A percentile compares a stretch with the other conserved stretches of the same genome.
These are phyloP conservation scores for Epichloe scottii DNA, from an alignment of 2,329 filamentous ascomycete genomes.

Conservation along the genomic window DNA sequence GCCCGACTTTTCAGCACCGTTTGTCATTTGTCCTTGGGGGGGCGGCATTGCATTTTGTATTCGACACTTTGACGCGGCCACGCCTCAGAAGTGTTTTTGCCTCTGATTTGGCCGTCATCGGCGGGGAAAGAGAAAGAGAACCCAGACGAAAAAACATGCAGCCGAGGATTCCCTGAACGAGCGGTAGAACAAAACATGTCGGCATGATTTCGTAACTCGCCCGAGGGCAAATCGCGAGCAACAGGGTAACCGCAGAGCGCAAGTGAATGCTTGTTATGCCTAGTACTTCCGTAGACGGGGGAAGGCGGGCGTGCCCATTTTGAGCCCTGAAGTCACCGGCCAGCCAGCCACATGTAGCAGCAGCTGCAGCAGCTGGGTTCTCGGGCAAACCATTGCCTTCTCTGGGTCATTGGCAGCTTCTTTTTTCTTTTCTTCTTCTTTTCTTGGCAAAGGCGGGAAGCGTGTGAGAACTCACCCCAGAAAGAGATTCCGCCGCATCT, in stretches of 20 bases:
- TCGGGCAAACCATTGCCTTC: not conserved
- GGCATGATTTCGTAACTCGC: too few species aligned
- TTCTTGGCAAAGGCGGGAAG: not conserved
- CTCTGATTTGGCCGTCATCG: too few species aligned
- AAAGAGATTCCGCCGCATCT: not conserved
- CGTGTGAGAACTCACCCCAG: not conserved
- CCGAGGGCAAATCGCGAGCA: too few species aligned
- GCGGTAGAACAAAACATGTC: too few species aligned
- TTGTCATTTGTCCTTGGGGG: not conserved
- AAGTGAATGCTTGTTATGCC: not conserved
- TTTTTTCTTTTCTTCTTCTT: not conserved
- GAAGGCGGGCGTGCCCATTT: not conserved
- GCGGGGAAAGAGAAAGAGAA: too few species aligned
- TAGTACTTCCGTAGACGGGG: too few species aligned
- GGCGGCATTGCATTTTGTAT: fast-evolving
- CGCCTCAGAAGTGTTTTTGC: too few species aligned
- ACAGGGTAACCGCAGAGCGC: not conserved
- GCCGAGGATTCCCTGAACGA: too few species aligned
- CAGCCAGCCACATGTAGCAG: not conserved
- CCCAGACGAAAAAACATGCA: too few species aligned
- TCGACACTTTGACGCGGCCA: too few species aligned
- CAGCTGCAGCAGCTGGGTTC: not conserved
- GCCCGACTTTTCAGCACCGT: not conserved
- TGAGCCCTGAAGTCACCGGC: not conserved
- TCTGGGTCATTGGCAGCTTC: not conserved